These are phyloP conservation scores for Geoglossum cookeanum DNA, from an alignment of 2,329 filamentous ascomycete species.

Conservation along the genomic window DNA sequence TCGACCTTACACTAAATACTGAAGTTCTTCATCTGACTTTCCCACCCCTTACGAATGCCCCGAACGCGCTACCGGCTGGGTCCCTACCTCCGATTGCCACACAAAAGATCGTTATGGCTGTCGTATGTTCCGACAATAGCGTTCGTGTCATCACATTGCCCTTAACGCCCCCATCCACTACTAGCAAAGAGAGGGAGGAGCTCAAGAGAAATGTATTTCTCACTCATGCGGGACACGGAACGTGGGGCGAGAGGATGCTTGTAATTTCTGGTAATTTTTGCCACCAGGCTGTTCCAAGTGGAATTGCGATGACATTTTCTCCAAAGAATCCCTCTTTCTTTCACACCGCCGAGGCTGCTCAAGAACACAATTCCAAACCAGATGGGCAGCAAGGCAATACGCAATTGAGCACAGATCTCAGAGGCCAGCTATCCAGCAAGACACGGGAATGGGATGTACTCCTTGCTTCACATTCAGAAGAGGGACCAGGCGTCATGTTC, in stretches of 20 bases:
- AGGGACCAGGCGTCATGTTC: conserved; percentile 21
- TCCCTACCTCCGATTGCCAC: conserved; percentile 28
- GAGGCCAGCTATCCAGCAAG: conserved; percentile 10
- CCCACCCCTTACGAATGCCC: conserved; percentile 18
- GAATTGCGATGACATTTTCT: conserved; percentile 34
- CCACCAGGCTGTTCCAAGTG: conserved; percentile 31
- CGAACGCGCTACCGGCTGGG: conserved; percentile 17
- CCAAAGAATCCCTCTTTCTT: conserved; percentile 6
- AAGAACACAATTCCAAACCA: background rate
- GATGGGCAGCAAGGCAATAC: background rate
- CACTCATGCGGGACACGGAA: conserved; percentile 13
- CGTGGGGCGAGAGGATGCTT: conserved; percentile 27
- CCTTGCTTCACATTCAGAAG: conserved; percentile 22
- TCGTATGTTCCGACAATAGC: conserved; percentile 36
- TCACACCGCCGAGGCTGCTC: conserved; percentile 6
- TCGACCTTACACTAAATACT: conserved; percentile 34
- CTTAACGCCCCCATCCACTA: conserved; percentile 30
- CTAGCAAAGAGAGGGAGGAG: conserved; percentile 17
- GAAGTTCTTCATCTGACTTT: conserved; percentile 34
- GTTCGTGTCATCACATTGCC: conserved; percentile 35
- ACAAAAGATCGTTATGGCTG: conserved; percentile 32
- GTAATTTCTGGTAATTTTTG: conserved; percentile 27
- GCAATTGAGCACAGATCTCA: conserved; percentile 7
- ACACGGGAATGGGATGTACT: conserved; percentile 20
- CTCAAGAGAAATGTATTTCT: background rate